These are phyloP conservation scores for Benincasa hispida DNA, from an alignment of 306 rosid species.

Conservation along the genomic window DNA sequence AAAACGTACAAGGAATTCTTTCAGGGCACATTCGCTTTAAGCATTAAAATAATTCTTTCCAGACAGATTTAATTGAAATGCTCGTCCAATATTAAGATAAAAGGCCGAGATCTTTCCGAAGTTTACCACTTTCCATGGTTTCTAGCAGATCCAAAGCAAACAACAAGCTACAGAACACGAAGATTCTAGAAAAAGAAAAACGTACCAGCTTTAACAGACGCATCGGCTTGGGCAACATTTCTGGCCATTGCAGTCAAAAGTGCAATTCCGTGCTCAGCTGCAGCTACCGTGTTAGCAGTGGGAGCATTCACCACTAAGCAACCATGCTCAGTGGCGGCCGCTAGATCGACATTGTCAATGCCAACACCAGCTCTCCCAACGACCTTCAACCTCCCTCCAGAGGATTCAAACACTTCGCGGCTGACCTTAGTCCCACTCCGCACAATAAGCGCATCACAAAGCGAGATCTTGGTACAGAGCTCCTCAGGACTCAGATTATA, in stretches of 20 bases:
- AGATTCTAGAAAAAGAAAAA: slow-evolving; percentile 1
- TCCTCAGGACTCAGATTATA: slow-evolving; percentile 80
- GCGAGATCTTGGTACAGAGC: slow-evolving; percentile 95
- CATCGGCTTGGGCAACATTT: slow-evolving; percentile 94
- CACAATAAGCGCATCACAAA: slow-evolving; percentile 87
- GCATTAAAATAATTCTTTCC: neutral
- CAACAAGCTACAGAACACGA: neutral
- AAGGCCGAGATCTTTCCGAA: neutral
- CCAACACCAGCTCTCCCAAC: slow-evolving; percentile 99
- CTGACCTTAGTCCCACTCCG: slow-evolving; percentile 87
- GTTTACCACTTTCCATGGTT: neutral
- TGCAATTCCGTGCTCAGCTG: slow-evolving; percentile 95
- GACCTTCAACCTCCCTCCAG: slow-evolving; percentile 83
- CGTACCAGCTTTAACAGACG: slow-evolving; percentile 84
- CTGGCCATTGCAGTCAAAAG: slow-evolving; percentile 93
- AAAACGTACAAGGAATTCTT: neutral
- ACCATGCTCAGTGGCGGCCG: slow-evolving; percentile 96
- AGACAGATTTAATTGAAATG: neutral
- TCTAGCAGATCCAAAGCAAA: slow-evolving; percentile 1
- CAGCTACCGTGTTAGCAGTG: slow-evolving; percentile 92
- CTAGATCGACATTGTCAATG: slow-evolving; percentile 96
- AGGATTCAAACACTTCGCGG: slow-evolving; percentile 89
- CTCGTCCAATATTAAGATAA: neutral
- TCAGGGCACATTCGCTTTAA: neutral
- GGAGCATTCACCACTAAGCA: slow-evolving; percentile 95